phyloP scores from a whole-genome alignment of 2,329 filamentous ascomycete species.

The Epichloe typhina region DNA sequence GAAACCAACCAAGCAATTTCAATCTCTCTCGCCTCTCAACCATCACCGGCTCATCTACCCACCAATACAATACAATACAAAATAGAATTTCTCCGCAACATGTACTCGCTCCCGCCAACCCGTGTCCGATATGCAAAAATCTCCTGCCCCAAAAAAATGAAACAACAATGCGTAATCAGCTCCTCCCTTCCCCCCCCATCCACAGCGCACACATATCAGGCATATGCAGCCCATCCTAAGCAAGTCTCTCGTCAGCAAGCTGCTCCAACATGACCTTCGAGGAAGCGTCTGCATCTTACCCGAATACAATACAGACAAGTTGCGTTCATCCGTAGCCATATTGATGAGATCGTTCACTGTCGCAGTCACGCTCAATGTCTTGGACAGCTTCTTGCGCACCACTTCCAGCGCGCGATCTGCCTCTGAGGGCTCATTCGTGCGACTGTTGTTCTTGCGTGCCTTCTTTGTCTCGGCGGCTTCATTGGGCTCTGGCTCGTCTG shows the following conservation, averaged over 20 bases:
- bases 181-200: too few relatives aligned
- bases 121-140: not conserved
- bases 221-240: slow-evolving; percentile 34
- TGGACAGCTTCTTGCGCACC: slow-evolving; percentile 90
- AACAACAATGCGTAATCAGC: not conserved
- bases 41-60: not conserved
- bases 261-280: not conserved
- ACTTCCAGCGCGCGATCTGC: slow-evolving; percentile 85
- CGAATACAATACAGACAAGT: slow-evolving; percentile 81
- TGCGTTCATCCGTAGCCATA: slow-evolving; percentile 83
- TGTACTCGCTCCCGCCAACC: not conserved
- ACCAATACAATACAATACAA: not conserved
- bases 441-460: slow-evolving; percentile 18
- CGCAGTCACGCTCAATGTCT: slow-evolving; percentile 84
- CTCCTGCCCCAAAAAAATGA: not conserved
- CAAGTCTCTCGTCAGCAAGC: slow-evolving; percentile 10
- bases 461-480: slow-evolving; percentile 28
- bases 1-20: too few relatives aligned
- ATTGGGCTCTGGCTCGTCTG: slow-evolving; percentile 23
- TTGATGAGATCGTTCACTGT: slow-evolving; percentile 97
- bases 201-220: slow-evolving; percentile 14
- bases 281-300: slow-evolving; percentile 30
- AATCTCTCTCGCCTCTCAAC: not conserved
- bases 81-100: not conserved
- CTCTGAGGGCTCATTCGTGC: slow-evolving; percentile 51